A percentile compares a stretch with the other conserved stretches of the same genome.
Conservation (phyloP, 2,329 filamentous ascomycete species). For the Hypomyces rosellus region DNA sequence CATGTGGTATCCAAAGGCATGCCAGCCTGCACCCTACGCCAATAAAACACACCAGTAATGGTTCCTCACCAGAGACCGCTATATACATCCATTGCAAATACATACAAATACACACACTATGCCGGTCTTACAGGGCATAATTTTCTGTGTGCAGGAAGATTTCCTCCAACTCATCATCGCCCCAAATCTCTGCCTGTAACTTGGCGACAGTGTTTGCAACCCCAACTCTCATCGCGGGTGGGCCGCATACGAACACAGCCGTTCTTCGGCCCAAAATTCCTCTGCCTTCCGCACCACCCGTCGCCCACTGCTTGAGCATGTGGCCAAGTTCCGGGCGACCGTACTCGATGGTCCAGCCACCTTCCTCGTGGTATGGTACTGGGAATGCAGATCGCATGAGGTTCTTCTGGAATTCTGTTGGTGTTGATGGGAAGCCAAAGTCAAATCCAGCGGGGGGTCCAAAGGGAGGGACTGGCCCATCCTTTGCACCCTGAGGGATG, state of each 20-base stretch:
- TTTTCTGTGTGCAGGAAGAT: constrained; percentile 94
- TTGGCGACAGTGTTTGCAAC: constrained; percentile 80
- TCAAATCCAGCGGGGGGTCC: constrained; percentile 61
- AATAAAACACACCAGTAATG: constrained; percentile 10
- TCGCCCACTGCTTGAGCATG: constrained; percentile 77
- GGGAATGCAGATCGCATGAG: constrained; percentile 88
- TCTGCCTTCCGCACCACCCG: constrained; percentile 57
- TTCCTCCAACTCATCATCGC: constrained; percentile 71
- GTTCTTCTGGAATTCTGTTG: constrained; percentile 82
- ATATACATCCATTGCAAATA: too few relatives aligned
- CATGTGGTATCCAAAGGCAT: constrained; percentile 10
- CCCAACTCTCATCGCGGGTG: constrained; percentile 77
- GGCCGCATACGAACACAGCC: constrained; percentile 90
- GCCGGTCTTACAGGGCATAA: constrained; percentile 63
- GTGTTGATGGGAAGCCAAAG: constrained; percentile 76
- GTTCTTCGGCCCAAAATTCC: constrained; percentile 72
- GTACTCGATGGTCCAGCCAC: constrained; percentile 89
- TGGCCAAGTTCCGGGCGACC: constrained; percentile 82
- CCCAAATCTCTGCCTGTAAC: constrained; percentile 79
- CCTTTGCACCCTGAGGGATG: constrained; percentile 25
- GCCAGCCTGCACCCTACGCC: constrained; percentile 4
- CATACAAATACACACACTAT: constrained; percentile 1
- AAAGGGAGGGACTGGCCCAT: constrained; percentile 49
- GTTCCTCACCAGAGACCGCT: background rate
- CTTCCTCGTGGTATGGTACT: constrained; percentile 58